Conservation (phyloP, 2,329 filamentous ascomycete species). For the Alternaria novae-zelandiae region DNA sequence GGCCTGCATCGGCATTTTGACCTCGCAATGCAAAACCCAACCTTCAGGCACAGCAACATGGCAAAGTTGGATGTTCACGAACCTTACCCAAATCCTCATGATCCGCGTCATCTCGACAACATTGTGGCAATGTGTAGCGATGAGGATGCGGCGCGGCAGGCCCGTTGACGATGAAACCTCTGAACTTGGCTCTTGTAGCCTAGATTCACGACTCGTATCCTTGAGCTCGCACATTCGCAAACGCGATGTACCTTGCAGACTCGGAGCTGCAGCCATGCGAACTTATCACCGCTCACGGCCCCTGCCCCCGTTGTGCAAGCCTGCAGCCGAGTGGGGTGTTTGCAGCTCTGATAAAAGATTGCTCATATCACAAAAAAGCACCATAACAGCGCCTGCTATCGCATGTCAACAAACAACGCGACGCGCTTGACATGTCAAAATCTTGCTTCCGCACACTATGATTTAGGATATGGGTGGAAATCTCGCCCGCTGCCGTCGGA, state of each 20-base stretch:
- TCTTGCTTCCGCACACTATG: background rate
- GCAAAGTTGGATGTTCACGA: background rate
- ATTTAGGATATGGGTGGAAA: background rate
- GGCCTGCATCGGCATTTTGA: constrained; percentile 11
- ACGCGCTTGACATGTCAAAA: background rate
- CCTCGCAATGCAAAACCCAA: constrained; percentile 16
- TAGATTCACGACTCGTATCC: constrained; percentile 16
- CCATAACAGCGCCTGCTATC: background rate
- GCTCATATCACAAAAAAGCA: constrained; percentile 21
- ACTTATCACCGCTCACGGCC: constrained; percentile 6
- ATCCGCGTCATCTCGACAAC: background rate
- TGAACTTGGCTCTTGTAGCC: constrained; percentile 12
- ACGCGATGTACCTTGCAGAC: constrained; percentile 21
- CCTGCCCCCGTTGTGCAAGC: constrained; percentile 11
- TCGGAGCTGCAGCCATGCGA: constrained; percentile 15
- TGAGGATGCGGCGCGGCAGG: background rate
- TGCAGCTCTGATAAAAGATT: constrained; percentile 5
- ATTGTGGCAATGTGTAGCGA: background rate
- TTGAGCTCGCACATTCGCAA: constrained; percentile 17
- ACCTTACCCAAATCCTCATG: background rate
- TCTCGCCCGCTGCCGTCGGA: constrained; percentile 3
- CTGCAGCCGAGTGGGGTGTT: constrained; percentile 4
- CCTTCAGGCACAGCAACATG: background rate
- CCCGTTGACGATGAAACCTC: constrained; percentile 11
- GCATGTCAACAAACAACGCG: background rate